Evolutionary conservation across 2,329 filamentous ascomycete species (phyloP), one percentile per base, ranked within the genome.

Genomic region (Scytalidium lignicola): DNA sequence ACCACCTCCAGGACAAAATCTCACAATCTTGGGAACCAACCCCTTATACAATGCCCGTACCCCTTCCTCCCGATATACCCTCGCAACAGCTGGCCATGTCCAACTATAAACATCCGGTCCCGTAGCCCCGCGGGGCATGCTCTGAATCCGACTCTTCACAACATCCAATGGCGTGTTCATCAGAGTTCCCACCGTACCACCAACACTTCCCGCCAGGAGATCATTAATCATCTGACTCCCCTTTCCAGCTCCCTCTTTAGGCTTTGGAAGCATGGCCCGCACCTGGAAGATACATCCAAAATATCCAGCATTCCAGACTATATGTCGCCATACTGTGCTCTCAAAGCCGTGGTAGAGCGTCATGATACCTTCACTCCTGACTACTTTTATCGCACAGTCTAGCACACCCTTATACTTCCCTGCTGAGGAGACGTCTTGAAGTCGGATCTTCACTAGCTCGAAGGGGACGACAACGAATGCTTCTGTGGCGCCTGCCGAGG

Each of bases 61-160:
- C 7, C 91, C 91, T 70, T 96, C 91, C 73, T 96, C 91, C 71
- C 81, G 88, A 70, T 88, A 83, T 54, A 96, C 88, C 3, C 87
- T 91, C 50, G 80, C 83, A 46, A 95, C 75, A 17, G 88, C 83
- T 5, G 32, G 32, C 32, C 32, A 37, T 26, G 88, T 87, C 79
- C 84, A 95, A 32, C 91, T 91, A 91, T 91, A 96, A 80, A 95
- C 95, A 75, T 96, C 96, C 79, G 96, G 96, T 66, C 87, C 87
- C 18, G 81, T 72, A 49, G 79, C 76, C 7, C 90, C 91, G 75
- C 86, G 90, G 59, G 86, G 76, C 47, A 81, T 88, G 74, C 96
- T 96, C 72, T 96, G 91, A 59, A 96, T 96, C 56, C 91, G 85
- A 59, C 87, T 92, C 81, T 96, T 96, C 73, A 96, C 90, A 22